Evolutionary conservation across 345 rosid genomes (phyloP), one percentile per base, ranked within the genome.

Genomic region (Hirschfeldia incana): DNA sequence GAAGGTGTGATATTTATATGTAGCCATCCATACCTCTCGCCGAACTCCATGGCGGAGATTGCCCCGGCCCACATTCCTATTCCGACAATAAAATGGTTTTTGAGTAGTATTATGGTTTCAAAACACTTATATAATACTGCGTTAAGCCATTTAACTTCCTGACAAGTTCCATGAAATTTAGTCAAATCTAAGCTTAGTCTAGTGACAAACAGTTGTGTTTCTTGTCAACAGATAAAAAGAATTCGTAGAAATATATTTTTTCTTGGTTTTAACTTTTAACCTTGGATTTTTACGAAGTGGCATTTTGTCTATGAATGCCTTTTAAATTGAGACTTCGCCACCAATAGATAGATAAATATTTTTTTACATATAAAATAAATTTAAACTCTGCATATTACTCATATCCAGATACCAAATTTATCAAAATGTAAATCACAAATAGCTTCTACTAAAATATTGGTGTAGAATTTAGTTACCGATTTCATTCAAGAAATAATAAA

Each of bases 31-130:
- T 74, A 53, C 51, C 60, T 37, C 71, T 69, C 79, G 76, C 80
- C 80, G 80, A 71, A 79, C 64, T 80, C 76, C 16, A 63, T 76
- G 80, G 17, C 83, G 79, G 76, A 36, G 68, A 39, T 64, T 75
- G 34, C 70, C 63, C 80, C 83, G 71, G 67, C 79, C 79, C 75
- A 74, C 30, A 53, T 69, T 63, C 53, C 11, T 13, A 63, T 51
- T 36, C 44, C 70, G 70, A 34, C 70, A 46, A 15, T 70, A 15
- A 60, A 12, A 21, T 72, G 49, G 57, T 53, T 53, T 16, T 60
- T 67, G 10, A 49, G 32, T 60, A 42, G 51, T 60, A 11, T 42
- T 36, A 57, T 13, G 63, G 57, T 60, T 78, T 77, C n/a, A 69
- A 9, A n/a, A 9, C 67, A 51, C 15, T 1, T n/a, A 8, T 1